Conservation (phyloP, 2,329 filamentous ascomycete species). For the Cyphellophora europaea region DNA sequence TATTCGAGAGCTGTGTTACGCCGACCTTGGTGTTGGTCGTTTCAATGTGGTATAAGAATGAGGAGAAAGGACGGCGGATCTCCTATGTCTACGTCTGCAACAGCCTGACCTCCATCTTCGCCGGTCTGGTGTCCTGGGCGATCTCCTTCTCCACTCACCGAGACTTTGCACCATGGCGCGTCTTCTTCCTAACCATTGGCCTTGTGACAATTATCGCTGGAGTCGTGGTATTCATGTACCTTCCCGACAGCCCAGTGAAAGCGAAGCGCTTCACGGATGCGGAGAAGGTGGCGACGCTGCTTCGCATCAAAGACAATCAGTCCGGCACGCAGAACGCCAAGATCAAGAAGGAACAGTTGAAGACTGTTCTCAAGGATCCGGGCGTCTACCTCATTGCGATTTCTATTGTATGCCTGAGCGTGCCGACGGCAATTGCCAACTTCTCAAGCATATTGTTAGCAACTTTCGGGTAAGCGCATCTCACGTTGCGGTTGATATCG, state of each 20-base stretch:
- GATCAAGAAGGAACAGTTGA: conserved; percentile 38
- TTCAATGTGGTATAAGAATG: conserved; percentile 42
- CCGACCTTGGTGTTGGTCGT: no score
- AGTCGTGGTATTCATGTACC: conserved; percentile 26
- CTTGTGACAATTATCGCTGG: conserved; percentile 32
- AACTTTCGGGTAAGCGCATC: no score
- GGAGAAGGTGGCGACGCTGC: conserved; percentile 29
- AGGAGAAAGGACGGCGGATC: conserved; percentile 22
- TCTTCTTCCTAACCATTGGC: conserved; percentile 38
- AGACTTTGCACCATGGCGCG: conserved; percentile 19
- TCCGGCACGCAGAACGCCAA: conserved; percentile 44
- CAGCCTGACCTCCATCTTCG: conserved; percentile 38
- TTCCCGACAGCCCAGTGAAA: conserved; percentile 34
- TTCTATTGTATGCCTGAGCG: no score
- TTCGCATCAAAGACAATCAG: conserved; percentile 37
- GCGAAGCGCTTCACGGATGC: conserved; percentile 27
- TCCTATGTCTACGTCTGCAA: conserved; percentile 20
- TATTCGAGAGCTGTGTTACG: no score
- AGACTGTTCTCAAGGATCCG: conserved; percentile 35
- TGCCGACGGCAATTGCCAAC: no score
- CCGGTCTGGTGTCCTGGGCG: conserved; percentile 29
- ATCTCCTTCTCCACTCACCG: conserved; percentile 18
- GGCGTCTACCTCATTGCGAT: conserved; percentile 40
- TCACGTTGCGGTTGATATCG: no score
- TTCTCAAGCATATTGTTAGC: no score